A percentile compares a stretch with the other conserved stretches of the same genome.
Conservation (phyloP, 2,329 filamentous ascomycete species). For the Diaporthe australafricana region DNA sequence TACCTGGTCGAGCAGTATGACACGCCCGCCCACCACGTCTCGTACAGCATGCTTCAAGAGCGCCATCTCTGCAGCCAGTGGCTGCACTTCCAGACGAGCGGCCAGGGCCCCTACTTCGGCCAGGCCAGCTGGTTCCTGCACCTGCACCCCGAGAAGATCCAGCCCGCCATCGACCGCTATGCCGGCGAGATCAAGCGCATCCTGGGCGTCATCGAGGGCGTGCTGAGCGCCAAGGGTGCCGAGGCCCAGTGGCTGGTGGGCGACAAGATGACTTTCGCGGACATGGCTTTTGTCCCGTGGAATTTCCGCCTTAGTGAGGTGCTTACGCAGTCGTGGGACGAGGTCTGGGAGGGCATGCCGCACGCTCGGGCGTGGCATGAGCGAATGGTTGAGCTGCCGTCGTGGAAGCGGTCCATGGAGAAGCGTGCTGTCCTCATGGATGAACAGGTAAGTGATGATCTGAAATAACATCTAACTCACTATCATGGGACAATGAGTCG, state of each 20-base stretch:
- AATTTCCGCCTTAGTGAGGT: slow-evolving; percentile 41
- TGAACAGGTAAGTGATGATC: slow-evolving; percentile 39
- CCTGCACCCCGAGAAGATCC: slow-evolving; percentile 45
- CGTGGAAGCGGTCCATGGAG: slow-evolving; percentile 50
- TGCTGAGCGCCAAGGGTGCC: slow-evolving; percentile 36
- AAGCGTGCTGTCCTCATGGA: slow-evolving; percentile 48
- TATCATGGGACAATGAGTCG: background rate
- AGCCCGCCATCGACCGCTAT: slow-evolving; percentile 41
- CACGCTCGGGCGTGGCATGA: slow-evolving; percentile 50
- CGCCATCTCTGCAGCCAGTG: slow-evolving; percentile 44
- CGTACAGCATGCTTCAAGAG: slow-evolving; percentile 39
- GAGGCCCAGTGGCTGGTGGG: slow-evolving; percentile 43
- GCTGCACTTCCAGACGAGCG: slow-evolving; percentile 56
- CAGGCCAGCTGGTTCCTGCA: slow-evolving; percentile 52
- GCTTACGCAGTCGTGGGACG: slow-evolving; percentile 40
- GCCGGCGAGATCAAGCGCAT: slow-evolving; percentile 43
- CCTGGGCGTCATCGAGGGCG: slow-evolving; percentile 41
- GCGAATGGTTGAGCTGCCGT: slow-evolving; percentile 46
- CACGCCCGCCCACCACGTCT: slow-evolving; percentile 37
- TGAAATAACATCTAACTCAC: rapidly evolving
- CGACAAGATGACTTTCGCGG: slow-evolving; percentile 41
- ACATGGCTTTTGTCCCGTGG: slow-evolving; percentile 42
- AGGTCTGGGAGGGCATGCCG: slow-evolving; percentile 42
- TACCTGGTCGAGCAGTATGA: slow-evolving; percentile 45
- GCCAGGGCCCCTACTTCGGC: slow-evolving; percentile 59